Evolutionary conservation across 2,329 filamentous ascomycete genomes (phyloP).

Genomic region (Phyllosticta capitalensis): DNA sequence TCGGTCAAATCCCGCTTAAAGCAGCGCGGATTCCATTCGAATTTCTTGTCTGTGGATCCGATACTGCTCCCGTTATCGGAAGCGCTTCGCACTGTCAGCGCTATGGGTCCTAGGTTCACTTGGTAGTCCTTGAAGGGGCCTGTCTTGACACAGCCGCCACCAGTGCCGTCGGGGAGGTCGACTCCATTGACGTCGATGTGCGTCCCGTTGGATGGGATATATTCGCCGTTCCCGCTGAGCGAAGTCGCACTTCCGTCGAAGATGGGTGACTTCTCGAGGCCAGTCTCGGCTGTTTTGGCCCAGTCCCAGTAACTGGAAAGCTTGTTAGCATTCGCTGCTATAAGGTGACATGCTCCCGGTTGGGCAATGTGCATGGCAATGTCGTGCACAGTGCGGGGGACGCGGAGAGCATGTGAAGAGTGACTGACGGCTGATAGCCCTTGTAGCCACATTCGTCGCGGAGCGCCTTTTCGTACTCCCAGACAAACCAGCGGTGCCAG

Average conservation of each 20-base stretch:
- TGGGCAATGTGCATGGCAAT: not conserved
- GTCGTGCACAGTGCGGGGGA: not conserved
- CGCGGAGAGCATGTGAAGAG: conserved; percentile 31
- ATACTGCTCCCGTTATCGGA: too few species aligned
- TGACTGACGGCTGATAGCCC: conserved; percentile 40
- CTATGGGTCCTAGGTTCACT: conserved; percentile 40
- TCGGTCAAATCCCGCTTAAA: conserved; percentile 29
- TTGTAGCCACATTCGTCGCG: conserved; percentile 34
- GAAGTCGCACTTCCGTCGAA: conserved; percentile 46
- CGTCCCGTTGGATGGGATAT: not conserved
- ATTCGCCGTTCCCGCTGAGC: conserved; percentile 36
- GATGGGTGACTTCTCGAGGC: conserved; percentile 34
- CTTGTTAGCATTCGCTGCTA: not conserved
- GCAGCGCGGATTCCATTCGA: conserved; percentile 30
- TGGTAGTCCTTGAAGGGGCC: conserved; percentile 43
- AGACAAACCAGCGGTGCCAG: conserved; percentile 36
- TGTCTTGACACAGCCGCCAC: conserved; percentile 45
- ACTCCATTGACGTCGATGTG: conserved; percentile 15
- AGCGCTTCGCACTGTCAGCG: conserved; percentile 14
- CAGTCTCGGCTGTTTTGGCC: conserved; percentile 6
- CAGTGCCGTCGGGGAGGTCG: conserved; percentile 39
- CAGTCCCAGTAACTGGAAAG: conserved; percentile 5
- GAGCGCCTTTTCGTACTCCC: conserved; percentile 34
- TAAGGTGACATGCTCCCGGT: not conserved
- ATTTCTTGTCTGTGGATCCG: not conserved